These are phyloP conservation scores for Sporothrix brunneoviolacea DNA, from an alignment of 2,329 filamentous ascomycete species.

Conservation along the genomic window DNA sequence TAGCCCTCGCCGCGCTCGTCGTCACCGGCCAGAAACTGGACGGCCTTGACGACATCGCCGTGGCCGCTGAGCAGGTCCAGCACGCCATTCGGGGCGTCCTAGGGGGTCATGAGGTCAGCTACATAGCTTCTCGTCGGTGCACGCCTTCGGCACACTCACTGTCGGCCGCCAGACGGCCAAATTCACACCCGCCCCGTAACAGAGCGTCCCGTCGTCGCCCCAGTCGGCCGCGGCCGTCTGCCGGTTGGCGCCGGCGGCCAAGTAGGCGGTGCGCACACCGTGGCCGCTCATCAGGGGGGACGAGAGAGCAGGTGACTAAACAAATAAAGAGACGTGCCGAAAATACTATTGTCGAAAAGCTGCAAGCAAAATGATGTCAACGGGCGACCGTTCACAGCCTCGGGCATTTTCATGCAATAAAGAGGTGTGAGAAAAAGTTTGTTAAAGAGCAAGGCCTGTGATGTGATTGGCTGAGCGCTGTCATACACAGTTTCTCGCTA, in stretches of 20 bases:
- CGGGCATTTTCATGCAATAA: neutral
- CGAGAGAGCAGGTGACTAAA: too few species aligned
- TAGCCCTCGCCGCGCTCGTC: constrained; percentile 26
- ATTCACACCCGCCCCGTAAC: constrained; percentile 84
- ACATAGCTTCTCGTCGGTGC: too few species aligned
- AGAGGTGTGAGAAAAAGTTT: neutral
- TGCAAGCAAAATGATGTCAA: neutral
- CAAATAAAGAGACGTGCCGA: neutral
- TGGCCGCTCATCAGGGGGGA: neutral
- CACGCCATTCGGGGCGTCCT: constrained; percentile 49
- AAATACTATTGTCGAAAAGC: neutral
- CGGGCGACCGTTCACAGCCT: neutral
- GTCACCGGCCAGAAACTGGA: constrained; percentile 61
- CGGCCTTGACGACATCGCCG: constrained; percentile 70
- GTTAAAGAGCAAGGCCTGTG: constrained; percentile 2
- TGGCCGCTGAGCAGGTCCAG: constrained; percentile 66
- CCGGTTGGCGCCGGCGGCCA: constrained; percentile 81
- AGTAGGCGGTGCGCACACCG: constrained; percentile 41
- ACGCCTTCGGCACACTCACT: constrained; percentile 42
- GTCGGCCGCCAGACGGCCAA: constrained; percentile 80
- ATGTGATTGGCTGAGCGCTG: constrained; percentile 11
- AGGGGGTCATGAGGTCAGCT: neutral
- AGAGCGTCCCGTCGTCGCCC: constrained; percentile 66
- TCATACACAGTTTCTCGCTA: too few species aligned
- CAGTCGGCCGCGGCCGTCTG: constrained; percentile 89